These are phyloP conservation scores for Blastocystis sp. DNA, from an alignment of 352 stramenopile species.

Conservation along the genomic window DNA sequence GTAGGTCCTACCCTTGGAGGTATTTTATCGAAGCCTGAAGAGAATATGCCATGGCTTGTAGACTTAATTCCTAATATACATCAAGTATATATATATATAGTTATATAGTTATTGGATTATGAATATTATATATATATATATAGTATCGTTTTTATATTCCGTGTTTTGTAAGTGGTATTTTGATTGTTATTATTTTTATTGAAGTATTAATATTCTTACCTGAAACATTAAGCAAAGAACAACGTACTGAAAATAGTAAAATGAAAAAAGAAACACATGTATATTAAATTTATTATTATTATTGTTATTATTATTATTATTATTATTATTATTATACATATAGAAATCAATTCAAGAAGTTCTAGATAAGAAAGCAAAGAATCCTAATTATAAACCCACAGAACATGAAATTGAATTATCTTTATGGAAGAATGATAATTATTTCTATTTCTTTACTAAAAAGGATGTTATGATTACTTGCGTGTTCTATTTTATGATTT, in stretches of 20 bases:
- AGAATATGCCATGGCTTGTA: conserved; percentile 21
- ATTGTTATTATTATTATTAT: neutral
- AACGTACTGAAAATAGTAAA: conserved; percentile 14
- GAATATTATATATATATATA: neutral
- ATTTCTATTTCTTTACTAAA: neutral
- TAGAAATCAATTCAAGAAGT: neutral
- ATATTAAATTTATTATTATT: neutral
- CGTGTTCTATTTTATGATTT: conserved; percentile 13
- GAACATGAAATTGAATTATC: conserved; percentile 25
- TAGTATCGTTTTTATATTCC: conserved; percentile 37
- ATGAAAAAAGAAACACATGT: neutral
- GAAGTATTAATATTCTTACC: conserved; percentile 26
- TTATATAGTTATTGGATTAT: too few relatives aligned
- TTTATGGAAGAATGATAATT: conserved; percentile 1
- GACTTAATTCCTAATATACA: conserved; percentile 11
- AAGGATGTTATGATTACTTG: conserved; percentile 1
- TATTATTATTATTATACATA: neutral
- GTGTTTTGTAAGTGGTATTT: conserved; percentile 15
- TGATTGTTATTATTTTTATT: conserved; percentile 8
- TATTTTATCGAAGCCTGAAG: conserved; percentile 20
- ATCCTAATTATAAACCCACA: conserved; percentile 12
- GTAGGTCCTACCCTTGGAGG: conserved; percentile 27
- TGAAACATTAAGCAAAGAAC: conserved; percentile 33
- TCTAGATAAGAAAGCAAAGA: neutral
- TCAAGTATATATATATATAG: neutral